phyloP scores from a whole-genome alignment of 129 eudicot genomes.

The Tagetes patula region DNA sequence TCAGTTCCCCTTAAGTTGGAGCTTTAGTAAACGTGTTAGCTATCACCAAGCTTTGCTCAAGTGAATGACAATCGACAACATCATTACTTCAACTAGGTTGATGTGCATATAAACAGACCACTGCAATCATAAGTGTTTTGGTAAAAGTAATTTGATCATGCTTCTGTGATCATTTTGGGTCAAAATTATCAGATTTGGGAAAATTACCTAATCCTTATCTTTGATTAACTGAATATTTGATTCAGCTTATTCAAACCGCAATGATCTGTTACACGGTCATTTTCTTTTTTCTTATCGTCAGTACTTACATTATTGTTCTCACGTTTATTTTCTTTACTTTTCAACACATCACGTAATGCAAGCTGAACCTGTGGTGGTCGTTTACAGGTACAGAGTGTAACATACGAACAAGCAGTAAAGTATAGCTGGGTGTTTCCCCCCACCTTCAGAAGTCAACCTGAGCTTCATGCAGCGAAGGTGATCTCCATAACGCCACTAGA shows the following conservation, averaged over 20 bases:
- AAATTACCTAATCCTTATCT: not conserved
- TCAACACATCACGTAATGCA: not conserved
- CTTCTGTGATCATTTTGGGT: not conserved
- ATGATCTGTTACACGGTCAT: not conserved
- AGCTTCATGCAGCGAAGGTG: conserved; percentile 11
- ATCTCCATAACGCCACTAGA: not conserved
- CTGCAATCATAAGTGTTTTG: not conserved
- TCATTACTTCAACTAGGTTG: too few species aligned
- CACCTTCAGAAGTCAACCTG: not conserved
- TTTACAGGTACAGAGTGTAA: conserved; percentile 2
- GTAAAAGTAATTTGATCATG: not conserved
- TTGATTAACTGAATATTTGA: not conserved
- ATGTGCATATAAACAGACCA: too few species aligned
- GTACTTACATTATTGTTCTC: not conserved
- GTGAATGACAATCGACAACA: too few species aligned
- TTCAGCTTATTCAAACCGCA: not conserved
- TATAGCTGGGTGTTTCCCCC: not conserved
- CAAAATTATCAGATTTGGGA: not conserved
- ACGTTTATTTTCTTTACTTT: not conserved
- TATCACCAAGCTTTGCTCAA: too few species aligned
- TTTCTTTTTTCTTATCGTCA: not conserved
- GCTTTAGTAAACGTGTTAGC: too few species aligned
- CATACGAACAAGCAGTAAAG: conserved; percentile 21
- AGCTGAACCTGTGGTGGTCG: conserved; percentile 14
- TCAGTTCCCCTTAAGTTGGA: too few species aligned